phyloP scores from a whole-genome alignment of 192 early-diverging fungal genomes.

The Spizellomyces punctatus region DNA sequence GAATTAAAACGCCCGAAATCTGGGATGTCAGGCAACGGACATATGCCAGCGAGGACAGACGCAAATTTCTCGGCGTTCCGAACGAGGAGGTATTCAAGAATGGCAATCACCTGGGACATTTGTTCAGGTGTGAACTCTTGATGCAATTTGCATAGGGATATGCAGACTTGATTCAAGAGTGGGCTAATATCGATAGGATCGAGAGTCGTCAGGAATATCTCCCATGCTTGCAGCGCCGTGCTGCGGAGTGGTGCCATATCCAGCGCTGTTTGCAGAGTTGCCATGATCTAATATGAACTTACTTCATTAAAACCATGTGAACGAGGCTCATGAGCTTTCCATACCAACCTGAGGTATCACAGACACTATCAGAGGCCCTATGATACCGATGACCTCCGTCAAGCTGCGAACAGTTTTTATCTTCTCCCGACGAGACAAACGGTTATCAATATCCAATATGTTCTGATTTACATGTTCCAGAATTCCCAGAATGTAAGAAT shows the following conservation, averaged over 20 bases:
- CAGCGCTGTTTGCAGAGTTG: constrained; percentile 46
- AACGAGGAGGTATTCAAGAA: constrained; percentile 42
- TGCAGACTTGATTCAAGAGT: constrained; percentile 38
- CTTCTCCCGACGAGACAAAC: constrained; percentile 6
- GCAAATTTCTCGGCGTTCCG: constrained; percentile 7
- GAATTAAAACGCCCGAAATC: constrained; percentile 28
- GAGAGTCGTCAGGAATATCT: constrained; percentile 34
- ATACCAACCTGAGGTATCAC: constrained; percentile 39
- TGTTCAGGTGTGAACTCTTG: constrained; percentile 25
- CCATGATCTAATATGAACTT: constrained; percentile 32
- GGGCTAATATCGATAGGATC: constrained; percentile 23
- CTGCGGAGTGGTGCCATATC: constrained; percentile 25
- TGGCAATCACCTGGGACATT: constrained; percentile 15
- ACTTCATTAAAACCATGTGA: too few species aligned
- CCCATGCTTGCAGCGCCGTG: constrained; percentile 41
- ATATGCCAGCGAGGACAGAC: constrained; percentile 25
- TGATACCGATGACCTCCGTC: constrained; percentile 36
- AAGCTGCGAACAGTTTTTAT: constrained; percentile 34
- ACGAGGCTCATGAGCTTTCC: too few species aligned
- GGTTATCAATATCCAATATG: constrained; percentile 22
- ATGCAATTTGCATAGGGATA: constrained; percentile 25
- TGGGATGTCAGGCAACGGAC: constrained; percentile 25
- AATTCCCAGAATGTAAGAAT: constrained; percentile 39
- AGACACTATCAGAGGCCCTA: constrained; percentile 29
- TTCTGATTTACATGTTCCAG: constrained; percentile 39